Evolutionary conservation across 352 stramenopile species (phyloP), one percentile per base, ranked within the genome.

Genomic region (Globisporangium mamillatum): DNA sequence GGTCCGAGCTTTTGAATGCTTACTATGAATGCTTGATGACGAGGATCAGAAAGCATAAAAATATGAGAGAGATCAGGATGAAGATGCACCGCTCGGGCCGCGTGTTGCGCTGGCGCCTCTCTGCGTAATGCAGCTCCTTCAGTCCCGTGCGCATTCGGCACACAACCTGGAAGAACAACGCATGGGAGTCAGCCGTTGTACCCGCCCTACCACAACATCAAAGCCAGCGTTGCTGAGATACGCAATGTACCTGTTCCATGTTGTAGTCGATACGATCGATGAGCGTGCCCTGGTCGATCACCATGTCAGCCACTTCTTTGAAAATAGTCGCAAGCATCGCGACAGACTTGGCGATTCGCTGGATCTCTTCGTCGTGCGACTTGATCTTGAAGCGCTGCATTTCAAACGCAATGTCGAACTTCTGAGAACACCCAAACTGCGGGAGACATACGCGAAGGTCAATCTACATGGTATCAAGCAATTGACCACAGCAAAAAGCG

Each of bases 251-350:
- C 80, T 92, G 82, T 36, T 92, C 82, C 83, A 94, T 93, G 75
- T 94, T 94, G 78, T 92, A 94, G 74, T 94, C 87, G 64, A 94
- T 94, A 6, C 87, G 80, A 65, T 94, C 87, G n/a, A 94, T 74
- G 29, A 94, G 72, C 24, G 85, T 91, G 27, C 87, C 87, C 66
- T 94, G 87, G 55, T 92, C 84, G 52, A 94, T 93, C 34, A 93
- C 87, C 79, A 94, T 91, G 50, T 87, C 82, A 0, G 87, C 82
- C 16, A 94, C 79, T 65, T 92, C 85, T 55, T 92, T 91, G 67
- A 94, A 94, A 41, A 94, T 80, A 4, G 77, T 85, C 18, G 87
- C 82, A 4, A 94, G 78, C 22, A 78, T 74, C 1, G 77, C 71
- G 4, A 94, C 82, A 0, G 87, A 92, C 71, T 80, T 88, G 48